Evolutionary conservation across 805 yeast genomes (phyloP).

Genomic region (Vanderwaltozyma yarrowii): DNA sequence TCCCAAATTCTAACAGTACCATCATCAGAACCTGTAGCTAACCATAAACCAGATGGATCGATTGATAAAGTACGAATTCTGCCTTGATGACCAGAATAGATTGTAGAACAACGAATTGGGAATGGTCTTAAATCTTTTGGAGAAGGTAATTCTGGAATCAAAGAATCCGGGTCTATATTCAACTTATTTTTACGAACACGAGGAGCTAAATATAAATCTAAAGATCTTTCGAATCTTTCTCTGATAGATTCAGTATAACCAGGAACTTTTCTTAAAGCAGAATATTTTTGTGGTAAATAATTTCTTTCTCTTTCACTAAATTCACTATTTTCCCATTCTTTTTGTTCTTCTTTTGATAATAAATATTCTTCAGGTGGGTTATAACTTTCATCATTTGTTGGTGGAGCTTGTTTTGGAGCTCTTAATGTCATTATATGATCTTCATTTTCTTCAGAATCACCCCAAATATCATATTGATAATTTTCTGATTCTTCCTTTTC

Average conservation of each 20-base stretch:
- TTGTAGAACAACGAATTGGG: slow-evolving; percentile 83
- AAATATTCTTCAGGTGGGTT: slow-evolving; percentile 97
- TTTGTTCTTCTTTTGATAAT: slow-evolving; percentile 64
- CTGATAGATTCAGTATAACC: slow-evolving; percentile 79
- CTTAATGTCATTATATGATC: slow-evolving; percentile 87
- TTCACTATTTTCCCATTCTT: slow-evolving; percentile 58
- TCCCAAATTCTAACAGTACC: slow-evolving; percentile 97
- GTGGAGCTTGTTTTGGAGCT: slow-evolving; percentile 94
- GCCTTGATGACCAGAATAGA: slow-evolving; percentile 74
- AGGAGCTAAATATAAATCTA: slow-evolving; percentile 92
- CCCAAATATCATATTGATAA: slow-evolving; percentile 74
- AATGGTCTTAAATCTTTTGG: slow-evolving; percentile 95
- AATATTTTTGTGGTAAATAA: slow-evolving; percentile 73
- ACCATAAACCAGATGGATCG: slow-evolving; percentile 86
- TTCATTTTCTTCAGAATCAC: slow-evolving; percentile 42
- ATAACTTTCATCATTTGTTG: slow-evolving; percentile 91
- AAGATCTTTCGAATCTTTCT: slow-evolving; percentile 87
- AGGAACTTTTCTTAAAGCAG: slow-evolving; percentile 81
- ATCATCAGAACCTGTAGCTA: slow-evolving; percentile 97
- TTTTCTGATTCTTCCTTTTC: slow-evolving; percentile 40
- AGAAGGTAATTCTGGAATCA: slow-evolving; percentile 92
- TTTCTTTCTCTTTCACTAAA: slow-evolving; percentile 71
- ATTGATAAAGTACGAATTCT: slow-evolving; percentile 73
- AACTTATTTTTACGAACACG: slow-evolving; percentile 85
- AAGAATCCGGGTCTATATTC: slow-evolving; percentile 90